Percentiles rank a stretch among this genome's conserved stretches.
These are phyloP conservation scores for Kurtzmaniella quercitrusa DNA, from an alignment of 1,139 yeast species.

Conservation along the genomic window DNA sequence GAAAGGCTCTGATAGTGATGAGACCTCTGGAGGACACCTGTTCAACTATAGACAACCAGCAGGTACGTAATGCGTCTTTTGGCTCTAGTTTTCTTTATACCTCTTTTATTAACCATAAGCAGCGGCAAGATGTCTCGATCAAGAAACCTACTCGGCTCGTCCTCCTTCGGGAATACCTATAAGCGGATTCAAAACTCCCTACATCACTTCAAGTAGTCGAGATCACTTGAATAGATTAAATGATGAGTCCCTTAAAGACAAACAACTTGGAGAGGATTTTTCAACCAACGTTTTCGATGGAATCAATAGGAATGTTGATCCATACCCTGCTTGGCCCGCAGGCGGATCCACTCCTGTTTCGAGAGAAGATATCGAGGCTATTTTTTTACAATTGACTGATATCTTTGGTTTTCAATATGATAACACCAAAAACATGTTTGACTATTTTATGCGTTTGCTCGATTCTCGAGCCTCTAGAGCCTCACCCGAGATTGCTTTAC, in stretches of 20 bases:
- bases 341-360: conserved; percentile 53
- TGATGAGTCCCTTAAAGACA: conserved; percentile 19
- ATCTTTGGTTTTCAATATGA: conserved; percentile 69
- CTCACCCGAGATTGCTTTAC: conserved; percentile 50
- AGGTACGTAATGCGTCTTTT: neutral
- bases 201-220: conserved; percentile 43
- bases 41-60: neutral
- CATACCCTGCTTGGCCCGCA: conserved; percentile 58
- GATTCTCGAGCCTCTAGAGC: conserved; percentile 71
- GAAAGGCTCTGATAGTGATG: neutral
- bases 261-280: conserved; percentile 24
- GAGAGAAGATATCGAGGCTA: conserved; percentile 48
- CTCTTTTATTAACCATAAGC: neutral
- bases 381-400: conserved; percentile 48
- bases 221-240: conserved; percentile 32
- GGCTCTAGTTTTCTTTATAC: neutral
- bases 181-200: conserved; percentile 50
- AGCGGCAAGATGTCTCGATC: neutral
- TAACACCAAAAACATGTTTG: conserved; percentile 61
- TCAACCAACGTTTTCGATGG: conserved; percentile 37
- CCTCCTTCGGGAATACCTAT: conserved; percentile 22
- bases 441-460: conserved; percentile 54
- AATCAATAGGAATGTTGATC: conserved; percentile 38
- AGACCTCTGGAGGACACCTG: neutral
- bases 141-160: neutral